Percentiles rank a stretch among this genome's conserved stretches.
phyloP scores from a whole-genome alignment of 306 rosid genomes.

The Luffa aegyptiaca region DNA sequence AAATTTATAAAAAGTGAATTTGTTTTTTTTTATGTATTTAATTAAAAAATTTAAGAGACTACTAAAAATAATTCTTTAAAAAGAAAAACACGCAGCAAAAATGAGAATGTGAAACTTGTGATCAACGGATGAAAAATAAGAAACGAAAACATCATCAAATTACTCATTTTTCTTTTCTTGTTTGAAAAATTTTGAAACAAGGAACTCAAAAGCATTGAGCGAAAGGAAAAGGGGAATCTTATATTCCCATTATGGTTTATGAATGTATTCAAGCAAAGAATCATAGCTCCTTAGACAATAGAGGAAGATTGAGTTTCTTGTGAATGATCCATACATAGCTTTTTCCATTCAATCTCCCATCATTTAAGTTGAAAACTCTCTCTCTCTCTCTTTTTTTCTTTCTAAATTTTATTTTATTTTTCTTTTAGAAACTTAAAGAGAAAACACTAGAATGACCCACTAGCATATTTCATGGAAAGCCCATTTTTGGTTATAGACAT shows the following conservation, averaged over 20 bases:
- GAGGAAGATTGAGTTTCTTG: not conserved
- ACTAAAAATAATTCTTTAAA: too few relatives aligned
- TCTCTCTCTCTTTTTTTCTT: too few relatives aligned
- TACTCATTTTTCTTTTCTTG: too few relatives aligned
- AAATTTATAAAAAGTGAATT: too few relatives aligned
- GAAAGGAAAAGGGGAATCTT: not conserved
- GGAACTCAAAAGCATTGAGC: not conserved
- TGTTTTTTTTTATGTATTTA: too few relatives aligned
- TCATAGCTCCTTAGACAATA: not conserved
- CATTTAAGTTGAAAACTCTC: not conserved
- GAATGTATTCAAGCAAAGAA: not conserved
- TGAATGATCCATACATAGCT: not conserved
- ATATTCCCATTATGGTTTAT: not conserved
- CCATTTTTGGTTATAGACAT: not conserved
- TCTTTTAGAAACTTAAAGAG: not conserved
- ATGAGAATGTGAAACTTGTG: not conserved
- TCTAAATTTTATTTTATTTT: not conserved
- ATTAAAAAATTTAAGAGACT: too few relatives aligned
- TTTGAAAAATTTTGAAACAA: not conserved
- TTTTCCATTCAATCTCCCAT: constrained; percentile 2
- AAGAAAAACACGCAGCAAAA: too few relatives aligned
- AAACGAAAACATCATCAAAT: not conserved
- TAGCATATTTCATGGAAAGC: not conserved
- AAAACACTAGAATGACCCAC: not conserved
- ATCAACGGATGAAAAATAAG: too few relatives aligned